phyloP scores from a whole-genome alignment of 2,329 filamentous ascomycete genomes.

The Emydomyces testavorans region DNA sequence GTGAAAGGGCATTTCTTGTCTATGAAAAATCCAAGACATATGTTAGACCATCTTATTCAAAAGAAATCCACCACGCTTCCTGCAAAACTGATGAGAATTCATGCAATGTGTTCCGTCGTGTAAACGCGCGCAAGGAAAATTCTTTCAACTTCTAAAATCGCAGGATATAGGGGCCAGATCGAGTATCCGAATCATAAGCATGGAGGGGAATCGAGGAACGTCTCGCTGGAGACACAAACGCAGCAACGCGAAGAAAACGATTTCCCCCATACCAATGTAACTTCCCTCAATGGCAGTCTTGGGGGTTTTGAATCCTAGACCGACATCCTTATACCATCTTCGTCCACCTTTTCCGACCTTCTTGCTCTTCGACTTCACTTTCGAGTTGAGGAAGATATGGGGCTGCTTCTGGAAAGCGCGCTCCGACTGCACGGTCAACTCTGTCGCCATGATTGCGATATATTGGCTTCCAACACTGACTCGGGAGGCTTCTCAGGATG shows the following conservation, averaged over 20 bases:
- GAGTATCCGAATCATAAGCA: too few species aligned
- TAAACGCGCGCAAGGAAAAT: neutral
- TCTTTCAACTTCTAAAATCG: neutral
- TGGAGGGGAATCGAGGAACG: too few species aligned
- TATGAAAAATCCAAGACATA: slow-evolving; percentile 33
- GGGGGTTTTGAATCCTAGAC: slow-evolving; percentile 97
- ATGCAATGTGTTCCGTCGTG: neutral
- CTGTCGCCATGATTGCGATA: slow-evolving; percentile 77
- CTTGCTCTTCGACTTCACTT: slow-evolving; percentile 71
- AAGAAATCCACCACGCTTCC: neutral
- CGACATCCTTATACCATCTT: slow-evolving; percentile 99
- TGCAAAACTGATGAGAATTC: neutral
- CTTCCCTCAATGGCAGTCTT: slow-evolving; percentile 96
- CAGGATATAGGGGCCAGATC: too few species aligned
- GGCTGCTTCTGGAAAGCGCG: slow-evolving; percentile 99
- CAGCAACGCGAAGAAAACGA: neutral
- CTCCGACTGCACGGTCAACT: slow-evolving; percentile 99
- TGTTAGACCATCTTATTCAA: slow-evolving; percentile 1
- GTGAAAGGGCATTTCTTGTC: slow-evolving; percentile 99
- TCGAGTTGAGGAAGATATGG: slow-evolving; percentile 99
- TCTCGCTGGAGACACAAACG: neutral
- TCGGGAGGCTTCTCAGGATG: slow-evolving; percentile 27
- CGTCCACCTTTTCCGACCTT: slow-evolving; percentile 81
- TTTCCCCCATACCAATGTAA: slow-evolving; percentile 82
- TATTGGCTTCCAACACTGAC: slow-evolving; percentile 30